phyloP scores from a whole-genome alignment of 2,329 filamentous ascomycete genomes.

The Cordyceps militaris region DNA sequence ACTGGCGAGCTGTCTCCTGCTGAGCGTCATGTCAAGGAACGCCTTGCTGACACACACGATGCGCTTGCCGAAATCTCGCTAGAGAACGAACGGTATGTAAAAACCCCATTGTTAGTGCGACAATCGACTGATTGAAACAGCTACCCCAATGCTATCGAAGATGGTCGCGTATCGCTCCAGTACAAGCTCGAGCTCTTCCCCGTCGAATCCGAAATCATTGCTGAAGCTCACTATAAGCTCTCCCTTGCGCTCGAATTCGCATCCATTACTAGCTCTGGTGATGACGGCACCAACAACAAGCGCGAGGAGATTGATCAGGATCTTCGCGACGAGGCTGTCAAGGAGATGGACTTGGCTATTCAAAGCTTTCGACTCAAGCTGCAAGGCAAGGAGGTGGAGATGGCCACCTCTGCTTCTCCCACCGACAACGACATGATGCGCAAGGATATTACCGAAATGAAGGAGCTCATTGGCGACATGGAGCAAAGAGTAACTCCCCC shows the following conservation, averaged over 20 bases:
- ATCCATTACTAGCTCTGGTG: constrained; percentile 59
- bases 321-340: constrained; percentile 63
- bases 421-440: constrained; percentile 60
- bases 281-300: constrained; percentile 38
- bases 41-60: constrained; percentile 87
- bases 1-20: constrained; percentile 33
- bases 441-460: constrained; percentile 62
- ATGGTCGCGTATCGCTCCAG: constrained; percentile 69
- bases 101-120: neutral
- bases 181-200: constrained; percentile 75
- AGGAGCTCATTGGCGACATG: constrained; percentile 73
- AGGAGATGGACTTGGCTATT: constrained; percentile 68
- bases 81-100: constrained; percentile 71
- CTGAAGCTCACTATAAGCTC: constrained; percentile 94
- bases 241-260: constrained; percentile 92
- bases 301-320: constrained; percentile 55
- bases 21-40: constrained; percentile 64
- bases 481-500: constrained; percentile 53
- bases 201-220: constrained; percentile 74
- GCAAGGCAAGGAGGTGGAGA: constrained; percentile 59
- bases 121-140: constrained; percentile 27
- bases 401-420: constrained; percentile 54
- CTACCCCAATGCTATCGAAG: constrained; percentile 79
- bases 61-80: constrained; percentile 93
- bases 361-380: constrained; percentile 65